Evolutionary conservation across 495 filamentous ascomycete species (phyloP).

Genomic region (Penicillium egyptiacum): DNA sequence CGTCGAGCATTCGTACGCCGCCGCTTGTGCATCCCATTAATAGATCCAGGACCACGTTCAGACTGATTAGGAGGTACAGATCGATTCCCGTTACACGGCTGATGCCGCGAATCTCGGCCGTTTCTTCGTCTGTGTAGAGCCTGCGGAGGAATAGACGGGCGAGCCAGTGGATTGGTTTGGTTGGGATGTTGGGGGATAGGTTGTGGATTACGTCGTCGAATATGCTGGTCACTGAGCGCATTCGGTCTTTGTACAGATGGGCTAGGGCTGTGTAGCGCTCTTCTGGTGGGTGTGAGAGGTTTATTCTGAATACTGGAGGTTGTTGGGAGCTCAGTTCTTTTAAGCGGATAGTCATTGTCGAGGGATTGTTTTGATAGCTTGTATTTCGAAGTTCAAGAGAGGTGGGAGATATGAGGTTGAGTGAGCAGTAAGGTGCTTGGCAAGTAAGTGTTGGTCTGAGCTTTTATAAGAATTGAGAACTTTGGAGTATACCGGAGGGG

Average conservation of each 20-base stretch:
- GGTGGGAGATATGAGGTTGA: neutral
- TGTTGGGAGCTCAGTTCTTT: constrained; percentile 5
- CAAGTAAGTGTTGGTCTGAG: neutral
- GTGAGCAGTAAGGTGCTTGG: neutral
- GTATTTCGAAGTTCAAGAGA: neutral
- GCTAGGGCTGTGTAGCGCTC: constrained; percentile 55
- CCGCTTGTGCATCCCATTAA: constrained; percentile 69
- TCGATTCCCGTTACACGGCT: constrained; percentile 50
- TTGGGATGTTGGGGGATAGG: constrained; percentile 26
- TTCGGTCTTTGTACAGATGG: constrained; percentile 39
- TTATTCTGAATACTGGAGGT: constrained; percentile 51
- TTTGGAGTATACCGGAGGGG: neutral
- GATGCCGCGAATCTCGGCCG: constrained; percentile 61
- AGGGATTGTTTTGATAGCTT: neutral
- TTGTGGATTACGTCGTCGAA: constrained; percentile 47
- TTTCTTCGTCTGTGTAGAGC: constrained; percentile 58
- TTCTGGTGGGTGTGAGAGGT: constrained; percentile 57
- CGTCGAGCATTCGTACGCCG: constrained; percentile 36
- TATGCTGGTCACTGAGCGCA: constrained; percentile 42
- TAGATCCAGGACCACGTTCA: constrained; percentile 63
- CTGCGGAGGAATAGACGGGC: constrained; percentile 47
- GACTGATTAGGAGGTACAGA: constrained; percentile 58
- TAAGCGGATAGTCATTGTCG: neutral
- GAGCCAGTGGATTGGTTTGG: constrained; percentile 35
- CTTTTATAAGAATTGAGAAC: neutral